Conservation (phyloP, 2,329 filamentous ascomycete species). For the Trichoderma semiorbis region DNA sequence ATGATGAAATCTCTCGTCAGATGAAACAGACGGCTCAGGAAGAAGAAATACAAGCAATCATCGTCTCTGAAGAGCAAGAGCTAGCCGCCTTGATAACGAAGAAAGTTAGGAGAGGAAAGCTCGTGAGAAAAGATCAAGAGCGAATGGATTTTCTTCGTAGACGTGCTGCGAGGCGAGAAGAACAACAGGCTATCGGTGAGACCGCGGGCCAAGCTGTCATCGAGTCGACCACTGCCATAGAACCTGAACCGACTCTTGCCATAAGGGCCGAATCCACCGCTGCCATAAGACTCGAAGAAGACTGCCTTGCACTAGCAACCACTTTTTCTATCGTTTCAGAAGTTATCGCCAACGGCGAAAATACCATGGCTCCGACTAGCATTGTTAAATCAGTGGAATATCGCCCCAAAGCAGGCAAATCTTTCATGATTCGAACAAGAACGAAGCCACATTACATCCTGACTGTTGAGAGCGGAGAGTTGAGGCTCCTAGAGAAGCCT, state of each 20-base stretch:
- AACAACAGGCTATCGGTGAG: background rate
- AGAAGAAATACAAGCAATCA: background rate
- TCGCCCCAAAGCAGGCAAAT: background rate
- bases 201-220: background rate
- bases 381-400: background rate
- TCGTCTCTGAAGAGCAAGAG: background rate
- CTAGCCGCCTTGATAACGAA: background rate
- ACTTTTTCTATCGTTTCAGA: background rate
- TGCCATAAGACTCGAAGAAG: background rate
- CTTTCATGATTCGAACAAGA: background rate
- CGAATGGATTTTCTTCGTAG: background rate
- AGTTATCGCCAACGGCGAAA: background rate
- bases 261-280: background rate
- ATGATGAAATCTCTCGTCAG: background rate
- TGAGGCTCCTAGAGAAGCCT: background rate
- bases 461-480: background rate
- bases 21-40: background rate
- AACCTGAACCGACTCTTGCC: background rate
- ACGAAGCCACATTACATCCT: background rate
- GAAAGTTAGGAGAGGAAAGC: background rate
- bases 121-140: background rate
- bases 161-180: background rate
- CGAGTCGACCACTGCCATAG: background rate
- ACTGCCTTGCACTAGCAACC: background rate
- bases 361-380: background rate